Evolutionary conservation across 2,329 filamentous ascomycete genomes (phyloP).

Genomic region (Xenoacremonium recifei): DNA sequence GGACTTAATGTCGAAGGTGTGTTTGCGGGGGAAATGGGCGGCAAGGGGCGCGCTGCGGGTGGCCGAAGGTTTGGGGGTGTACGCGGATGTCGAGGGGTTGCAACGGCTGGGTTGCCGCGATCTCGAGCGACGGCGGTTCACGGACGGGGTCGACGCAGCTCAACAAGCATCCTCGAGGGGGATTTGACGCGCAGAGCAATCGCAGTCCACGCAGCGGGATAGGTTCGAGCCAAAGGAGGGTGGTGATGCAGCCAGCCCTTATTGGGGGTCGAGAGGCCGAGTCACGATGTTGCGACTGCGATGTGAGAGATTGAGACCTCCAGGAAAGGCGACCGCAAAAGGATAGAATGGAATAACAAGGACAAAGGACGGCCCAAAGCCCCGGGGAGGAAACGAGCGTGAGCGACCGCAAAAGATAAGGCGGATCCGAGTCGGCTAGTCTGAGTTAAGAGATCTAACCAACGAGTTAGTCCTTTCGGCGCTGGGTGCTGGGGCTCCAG

Average conservation of each 20-base stretch:
- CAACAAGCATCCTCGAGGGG: slow-evolving; percentile 21
- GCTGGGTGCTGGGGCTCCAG: no score
- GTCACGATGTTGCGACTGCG: slow-evolving; percentile 12
- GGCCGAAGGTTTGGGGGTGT: slow-evolving; percentile 1
- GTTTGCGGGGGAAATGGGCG: neutral
- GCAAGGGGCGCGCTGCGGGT: neutral
- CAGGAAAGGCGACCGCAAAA: neutral
- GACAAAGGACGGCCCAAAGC: slow-evolving; percentile 7
- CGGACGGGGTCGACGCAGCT: slow-evolving; percentile 14
- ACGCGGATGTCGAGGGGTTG: no score
- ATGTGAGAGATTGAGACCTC: no score
- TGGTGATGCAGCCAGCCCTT: slow-evolving; percentile 8
- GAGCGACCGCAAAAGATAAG: slow-evolving; percentile 1
- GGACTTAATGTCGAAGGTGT: no score
- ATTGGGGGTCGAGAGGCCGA: slow-evolving; percentile 12
- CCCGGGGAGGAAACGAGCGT: neutral
- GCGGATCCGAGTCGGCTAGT: slow-evolving; percentile 1
- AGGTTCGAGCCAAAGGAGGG: slow-evolving; percentile 2
- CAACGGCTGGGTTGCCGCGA: no score
- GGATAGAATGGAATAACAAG: slow-evolving; percentile 9
- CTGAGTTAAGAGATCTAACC: neutral
- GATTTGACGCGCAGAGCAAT: slow-evolving; percentile 7
- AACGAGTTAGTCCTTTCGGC: neutral
- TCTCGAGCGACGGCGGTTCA: slow-evolving; percentile 17
- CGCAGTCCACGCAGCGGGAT: slow-evolving; percentile 2